Evolutionary conservation across 202 grass and related monocot species (phyloP), one percentile per base, ranked within the genome.

Genomic region (Zoysia matrella): DNA sequence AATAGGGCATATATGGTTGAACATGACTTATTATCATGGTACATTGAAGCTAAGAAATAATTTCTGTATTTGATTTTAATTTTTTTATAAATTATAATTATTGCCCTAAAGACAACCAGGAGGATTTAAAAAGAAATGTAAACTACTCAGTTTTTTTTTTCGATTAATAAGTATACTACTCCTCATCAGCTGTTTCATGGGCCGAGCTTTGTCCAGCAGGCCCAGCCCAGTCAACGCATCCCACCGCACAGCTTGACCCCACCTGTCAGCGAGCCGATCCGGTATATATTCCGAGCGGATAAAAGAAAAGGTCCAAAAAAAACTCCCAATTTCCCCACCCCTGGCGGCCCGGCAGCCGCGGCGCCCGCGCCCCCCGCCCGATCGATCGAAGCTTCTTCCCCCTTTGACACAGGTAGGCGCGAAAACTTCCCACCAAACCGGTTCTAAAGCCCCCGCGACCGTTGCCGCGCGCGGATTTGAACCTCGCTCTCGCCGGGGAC

Each of bases 381-480:
- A 62, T 42, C 76, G 70, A 82, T 89, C 87, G 78, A 78, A 78
- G 82, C 82, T 83, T 84, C 84, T 54, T 80, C 86, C 83, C 63
- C 45, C 67, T 13, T 65, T 51, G 36, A 48, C 74, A 70, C 42
- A 51, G 68, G 53, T 12, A 76, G 58, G 77, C 87, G 87, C 51
- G 45, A 82, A 81, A 76, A 75, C 62, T 16, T 62, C 63, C 70
- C 63, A 39, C 46, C 77, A 69, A 82, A 41, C 11, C 65, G 43
- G 42, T 55, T n/a, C 69, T 69, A 73, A 79, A 74, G 30, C 47
- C 13, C 22, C 42, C 65, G 2, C 61, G 72, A 91, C 86, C 93
- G 88, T 96, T 96, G 81, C 88, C 80, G 73, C 79, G 69, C 83
- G 52, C 67, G 76, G 85, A 63, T 87, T 94, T 92, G 86, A 88